phyloP scores from a whole-genome alignment of 257 asterid species.

The Solanum virginianum region DNA sequence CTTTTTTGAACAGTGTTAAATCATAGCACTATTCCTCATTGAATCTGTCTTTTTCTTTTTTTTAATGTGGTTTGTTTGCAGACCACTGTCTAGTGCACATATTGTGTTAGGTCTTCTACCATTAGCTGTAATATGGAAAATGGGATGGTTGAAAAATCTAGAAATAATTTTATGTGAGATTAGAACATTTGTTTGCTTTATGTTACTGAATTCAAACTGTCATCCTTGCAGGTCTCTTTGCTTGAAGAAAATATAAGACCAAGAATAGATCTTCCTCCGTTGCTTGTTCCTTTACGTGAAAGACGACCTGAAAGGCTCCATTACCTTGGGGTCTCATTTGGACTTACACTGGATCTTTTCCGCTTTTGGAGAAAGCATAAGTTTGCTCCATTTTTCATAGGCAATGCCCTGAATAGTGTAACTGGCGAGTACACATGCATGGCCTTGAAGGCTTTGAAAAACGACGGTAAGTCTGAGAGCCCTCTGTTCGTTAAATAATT shows the following conservation, averaged over 20 bases:
- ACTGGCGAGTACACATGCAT: too few relatives aligned
- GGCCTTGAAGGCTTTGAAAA: too few relatives aligned
- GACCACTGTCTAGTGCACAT: not conserved
- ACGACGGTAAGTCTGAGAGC: constrained; percentile 41
- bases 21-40: not conserved
- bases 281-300: constrained; percentile 78
- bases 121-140: not conserved
- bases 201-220: not conserved
- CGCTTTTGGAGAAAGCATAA: constrained; percentile 90
- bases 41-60: not conserved
- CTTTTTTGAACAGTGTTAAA: not conserved
- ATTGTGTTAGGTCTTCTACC: not conserved
- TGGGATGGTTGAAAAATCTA: not conserved
- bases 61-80: not conserved
- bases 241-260: constrained; percentile 77
- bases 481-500: not conserved
- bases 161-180: not conserved
- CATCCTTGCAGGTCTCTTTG: constrained; percentile 54
- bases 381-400: constrained; percentile 83
- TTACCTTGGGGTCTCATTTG: constrained; percentile 88
- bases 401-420: too few relatives aligned
- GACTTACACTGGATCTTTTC: constrained; percentile 81
- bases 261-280: constrained; percentile 69
- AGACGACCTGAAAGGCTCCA: constrained; percentile 85
- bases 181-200: not conserved